A percentile compares a stretch with the other conserved stretches of the same genome.
Conservation (phyloP, 345 rosid species). For the Pelargonium nanum region DNA sequence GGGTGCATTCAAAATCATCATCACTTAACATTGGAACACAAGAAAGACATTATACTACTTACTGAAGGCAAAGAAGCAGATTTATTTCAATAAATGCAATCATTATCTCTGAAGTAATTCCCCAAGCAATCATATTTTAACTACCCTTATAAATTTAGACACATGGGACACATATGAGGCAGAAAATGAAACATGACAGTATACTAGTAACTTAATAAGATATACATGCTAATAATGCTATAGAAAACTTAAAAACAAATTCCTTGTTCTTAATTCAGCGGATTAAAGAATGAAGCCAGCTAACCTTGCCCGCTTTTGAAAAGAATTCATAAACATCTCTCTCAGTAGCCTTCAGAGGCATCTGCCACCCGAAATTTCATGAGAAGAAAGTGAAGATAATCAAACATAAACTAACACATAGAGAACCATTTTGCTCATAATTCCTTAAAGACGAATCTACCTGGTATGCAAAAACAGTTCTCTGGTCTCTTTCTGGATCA, state of each 20-base stretch:
- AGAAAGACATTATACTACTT: slow-evolving; percentile 18
- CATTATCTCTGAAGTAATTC: slow-evolving; percentile 7
- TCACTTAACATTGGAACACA: slow-evolving; percentile 17
- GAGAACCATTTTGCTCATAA: neutral
- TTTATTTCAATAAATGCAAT: slow-evolving; percentile 14
- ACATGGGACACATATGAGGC: neutral
- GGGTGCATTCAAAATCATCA: neutral
- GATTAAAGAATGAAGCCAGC: slow-evolving; percentile 12
- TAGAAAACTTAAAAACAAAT: slow-evolving; percentile 3
- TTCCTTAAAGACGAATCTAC: slow-evolving; percentile 19
- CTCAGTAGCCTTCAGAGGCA: slow-evolving; percentile 91
- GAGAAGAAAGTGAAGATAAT: neutral
- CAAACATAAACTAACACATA: neutral
- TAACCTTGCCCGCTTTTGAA: slow-evolving; percentile 89
- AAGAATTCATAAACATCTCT: slow-evolving; percentile 90
- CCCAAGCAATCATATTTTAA: neutral
- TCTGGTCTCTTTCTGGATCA: slow-evolving; percentile 95
- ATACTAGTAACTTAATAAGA: neutral
- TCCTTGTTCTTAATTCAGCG: neutral
- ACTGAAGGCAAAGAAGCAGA: slow-evolving; percentile 18
- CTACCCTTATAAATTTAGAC: neutral
- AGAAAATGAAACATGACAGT: neutral
- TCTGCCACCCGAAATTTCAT: slow-evolving; percentile 34
- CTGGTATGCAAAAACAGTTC: slow-evolving; percentile 97
- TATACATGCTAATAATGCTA: neutral